These are phyloP conservation scores for Botryotinia convoluta DNA, from an alignment of 2,329 filamentous ascomycete species.

Conservation along the genomic window DNA sequence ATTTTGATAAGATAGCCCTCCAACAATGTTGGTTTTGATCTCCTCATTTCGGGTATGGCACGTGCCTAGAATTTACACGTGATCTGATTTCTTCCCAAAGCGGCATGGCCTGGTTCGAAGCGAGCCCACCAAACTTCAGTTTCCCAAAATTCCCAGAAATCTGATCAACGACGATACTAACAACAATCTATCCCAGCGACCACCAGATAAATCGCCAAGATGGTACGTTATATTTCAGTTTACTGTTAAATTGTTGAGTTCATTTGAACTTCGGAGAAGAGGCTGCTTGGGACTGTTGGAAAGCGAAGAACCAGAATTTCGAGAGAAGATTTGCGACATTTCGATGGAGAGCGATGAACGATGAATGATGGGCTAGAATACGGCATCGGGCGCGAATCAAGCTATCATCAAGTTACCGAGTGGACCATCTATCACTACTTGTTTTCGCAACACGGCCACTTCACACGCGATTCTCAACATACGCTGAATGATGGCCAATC, in stretches of 20 bases:
- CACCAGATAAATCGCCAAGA: conserved; percentile 31
- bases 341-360: background rate
- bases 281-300: background rate
- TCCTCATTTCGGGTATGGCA: background rate
- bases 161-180: conserved; percentile 23
- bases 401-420: background rate
- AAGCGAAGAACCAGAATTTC: background rate
- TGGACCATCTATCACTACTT: background rate
- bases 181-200: conserved; percentile 26
- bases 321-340: conserved; percentile 15
- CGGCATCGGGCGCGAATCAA: background rate
- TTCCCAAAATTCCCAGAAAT: conserved; percentile 22
- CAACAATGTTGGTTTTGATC: background rate
- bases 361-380: background rate
- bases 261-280: background rate
- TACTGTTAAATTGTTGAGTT: background rate
- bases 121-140: conserved; percentile 21
- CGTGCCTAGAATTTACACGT: background rate
- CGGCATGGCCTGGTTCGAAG: conserved; percentile 19
- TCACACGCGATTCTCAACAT: background rate
- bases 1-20: background rate
- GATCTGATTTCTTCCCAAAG: background rate
- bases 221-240: conserved; percentile 28
- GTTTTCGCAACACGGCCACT: background rate
- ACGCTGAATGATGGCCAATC: background rate